phyloP scores from a whole-genome alignment of 2,329 filamentous ascomycete genomes.

The Botrytis fragariae region DNA sequence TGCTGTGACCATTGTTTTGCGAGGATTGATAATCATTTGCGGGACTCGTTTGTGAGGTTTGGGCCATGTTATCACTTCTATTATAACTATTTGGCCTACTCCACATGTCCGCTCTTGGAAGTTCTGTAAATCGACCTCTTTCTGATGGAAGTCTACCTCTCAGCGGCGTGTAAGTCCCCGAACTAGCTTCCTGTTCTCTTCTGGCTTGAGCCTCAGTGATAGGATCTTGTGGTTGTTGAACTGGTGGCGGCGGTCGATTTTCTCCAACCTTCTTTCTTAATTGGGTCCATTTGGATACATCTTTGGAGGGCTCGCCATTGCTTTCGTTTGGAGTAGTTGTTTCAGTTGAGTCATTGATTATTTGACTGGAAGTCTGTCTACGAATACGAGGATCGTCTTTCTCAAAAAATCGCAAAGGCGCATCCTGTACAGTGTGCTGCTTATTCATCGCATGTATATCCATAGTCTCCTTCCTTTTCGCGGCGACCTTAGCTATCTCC shows the following conservation, averaged over 20 bases:
- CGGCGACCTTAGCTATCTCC: background rate
- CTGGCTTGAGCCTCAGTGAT: slow-evolving; percentile 29
- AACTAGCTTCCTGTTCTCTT: slow-evolving; percentile 32
- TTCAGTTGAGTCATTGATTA: slow-evolving; percentile 2
- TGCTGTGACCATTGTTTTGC: background rate
- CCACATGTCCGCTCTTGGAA: slow-evolving; percentile 13
- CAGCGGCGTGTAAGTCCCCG: slow-evolving; percentile 32
- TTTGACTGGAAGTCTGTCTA: slow-evolving; percentile 1
- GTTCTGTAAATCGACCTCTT: background rate
- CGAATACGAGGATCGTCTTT: background rate
- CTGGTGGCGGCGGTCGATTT: background rate
- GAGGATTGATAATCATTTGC: background rate
- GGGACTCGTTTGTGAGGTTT: too few relatives aligned
- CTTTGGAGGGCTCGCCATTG: background rate
- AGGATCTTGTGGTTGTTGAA: slow-evolving; percentile 7
- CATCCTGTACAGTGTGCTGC: background rate
- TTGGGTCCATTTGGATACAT: slow-evolving; percentile 24
- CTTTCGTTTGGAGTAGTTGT: background rate
- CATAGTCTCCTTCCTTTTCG: background rate
- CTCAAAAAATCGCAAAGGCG: background rate
- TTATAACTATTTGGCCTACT: slow-evolving; percentile 11
- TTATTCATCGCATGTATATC: slow-evolving; percentile 2
- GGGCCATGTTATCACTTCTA: background rate
- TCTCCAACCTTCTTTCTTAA: slow-evolving; percentile 23
- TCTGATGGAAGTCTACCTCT: slow-evolving; percentile 13